Evolutionary conservation across 495 filamentous ascomycete species (phyloP).

Genomic region (Cetradonia linearis): DNA sequence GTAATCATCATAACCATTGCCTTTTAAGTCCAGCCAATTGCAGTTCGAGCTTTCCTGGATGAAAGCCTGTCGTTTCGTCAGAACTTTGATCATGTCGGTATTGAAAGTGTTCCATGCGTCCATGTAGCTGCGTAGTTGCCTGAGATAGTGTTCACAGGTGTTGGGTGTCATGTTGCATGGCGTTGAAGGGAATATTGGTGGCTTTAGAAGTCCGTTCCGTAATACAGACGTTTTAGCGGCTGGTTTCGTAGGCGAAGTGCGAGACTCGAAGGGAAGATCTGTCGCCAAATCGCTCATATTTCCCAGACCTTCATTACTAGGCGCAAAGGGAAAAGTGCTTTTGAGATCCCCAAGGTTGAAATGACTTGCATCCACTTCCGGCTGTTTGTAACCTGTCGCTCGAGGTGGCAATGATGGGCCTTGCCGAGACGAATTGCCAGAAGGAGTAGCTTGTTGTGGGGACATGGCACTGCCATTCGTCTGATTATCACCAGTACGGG

Average conservation of each 20-base stretch:
- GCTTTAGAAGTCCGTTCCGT: slow-evolving; percentile 46
- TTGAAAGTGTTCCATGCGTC: slow-evolving; percentile 58
- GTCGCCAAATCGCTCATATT: slow-evolving; percentile 56
- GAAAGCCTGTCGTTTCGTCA: slow-evolving; percentile 49
- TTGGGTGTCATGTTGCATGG: slow-evolving; percentile 30
- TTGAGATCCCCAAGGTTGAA: slow-evolving; percentile 55
- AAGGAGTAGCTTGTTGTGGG: background rate
- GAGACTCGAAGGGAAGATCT: slow-evolving; percentile 64
- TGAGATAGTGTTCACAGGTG: slow-evolving; percentile 50
- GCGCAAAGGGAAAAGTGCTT: slow-evolving; percentile 55
- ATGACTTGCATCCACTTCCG: slow-evolving; percentile 38
- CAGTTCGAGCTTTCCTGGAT: slow-evolving; percentile 40
- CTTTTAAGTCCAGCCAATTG: slow-evolving; percentile 47
- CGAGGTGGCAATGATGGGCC: slow-evolving; percentile 21
- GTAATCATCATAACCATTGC: slow-evolving; percentile 50
- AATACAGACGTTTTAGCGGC: slow-evolving; percentile 23
- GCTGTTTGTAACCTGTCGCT: slow-evolving; percentile 25
- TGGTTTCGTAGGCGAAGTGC: slow-evolving; percentile 38
- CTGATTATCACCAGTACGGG: background rate
- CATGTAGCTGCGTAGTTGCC: slow-evolving; percentile 57
- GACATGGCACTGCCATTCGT: background rate
- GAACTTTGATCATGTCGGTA: slow-evolving; percentile 53
- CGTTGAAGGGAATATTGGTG: slow-evolving; percentile 47
- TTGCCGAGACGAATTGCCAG: slow-evolving; percentile 8
- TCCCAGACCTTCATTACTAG: slow-evolving; percentile 44